These are phyloP conservation scores for Plenodomus lindquistii DNA, from an alignment of 2,329 filamentous ascomycete genomes.

Conservation along the genomic window DNA sequence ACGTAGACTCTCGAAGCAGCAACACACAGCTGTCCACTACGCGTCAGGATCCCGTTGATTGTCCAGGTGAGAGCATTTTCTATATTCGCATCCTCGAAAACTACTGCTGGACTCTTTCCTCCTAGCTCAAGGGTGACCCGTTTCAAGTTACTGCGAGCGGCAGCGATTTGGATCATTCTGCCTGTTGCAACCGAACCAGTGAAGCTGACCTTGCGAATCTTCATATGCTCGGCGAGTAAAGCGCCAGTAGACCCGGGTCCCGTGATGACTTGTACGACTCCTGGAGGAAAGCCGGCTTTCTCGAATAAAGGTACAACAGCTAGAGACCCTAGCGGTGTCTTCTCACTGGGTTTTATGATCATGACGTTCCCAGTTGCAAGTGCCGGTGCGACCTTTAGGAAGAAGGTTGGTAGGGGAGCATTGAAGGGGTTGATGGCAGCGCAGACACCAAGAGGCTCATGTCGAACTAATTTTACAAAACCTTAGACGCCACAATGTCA, in stretches of 20 bases:
- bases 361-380: conserved; percentile 42
- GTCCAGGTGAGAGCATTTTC: conserved; percentile 47
- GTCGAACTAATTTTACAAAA: conserved; percentile 49
- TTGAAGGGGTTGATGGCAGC: conserved; percentile 51
- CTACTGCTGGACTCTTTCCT: conserved; percentile 50
- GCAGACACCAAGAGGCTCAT: conserved; percentile 49
- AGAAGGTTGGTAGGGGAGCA: conserved; percentile 44
- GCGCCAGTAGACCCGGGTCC: conserved; percentile 46
- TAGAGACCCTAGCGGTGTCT: conserved; percentile 42
- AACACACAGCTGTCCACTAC: conserved; percentile 46
- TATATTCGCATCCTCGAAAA: conserved; percentile 52
- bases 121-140: conserved; percentile 50
- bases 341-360: conserved; percentile 44
- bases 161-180: conserved; percentile 47
- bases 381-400: conserved; percentile 42
- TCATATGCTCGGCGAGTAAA: conserved; percentile 44
- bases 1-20: conserved; percentile 45
- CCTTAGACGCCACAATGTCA: conserved; percentile 26
- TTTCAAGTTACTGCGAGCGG: conserved; percentile 49
- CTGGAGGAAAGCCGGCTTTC: conserved; percentile 46
- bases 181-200: conserved; percentile 46
- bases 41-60: conserved; percentile 41
- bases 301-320: conserved; percentile 42
- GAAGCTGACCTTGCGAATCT: conserved; percentile 47
- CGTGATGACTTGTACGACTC: conserved; percentile 47